Evolutionary conservation across 768 basidiomycete species (phyloP).

Genomic region (Lactifluus echinatus): DNA sequence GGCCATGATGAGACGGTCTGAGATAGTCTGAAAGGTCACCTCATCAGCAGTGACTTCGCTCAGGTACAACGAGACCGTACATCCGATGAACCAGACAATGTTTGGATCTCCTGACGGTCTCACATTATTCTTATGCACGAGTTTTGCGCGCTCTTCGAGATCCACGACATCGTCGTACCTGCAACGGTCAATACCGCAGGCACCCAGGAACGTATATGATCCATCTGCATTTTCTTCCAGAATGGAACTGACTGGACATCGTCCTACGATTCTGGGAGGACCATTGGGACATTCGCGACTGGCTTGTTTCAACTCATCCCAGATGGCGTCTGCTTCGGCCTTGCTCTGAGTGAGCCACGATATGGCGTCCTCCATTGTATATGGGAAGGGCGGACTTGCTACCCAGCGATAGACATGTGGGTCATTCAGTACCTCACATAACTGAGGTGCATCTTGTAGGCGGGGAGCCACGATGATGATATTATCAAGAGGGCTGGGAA

Average conservation of each 20-base stretch:
- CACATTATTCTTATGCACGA: constrained; percentile 34
- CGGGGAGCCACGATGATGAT: constrained; percentile 57
- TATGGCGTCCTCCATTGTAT: constrained; percentile 34
- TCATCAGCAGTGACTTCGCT: background rate
- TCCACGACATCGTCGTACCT: constrained; percentile 30
- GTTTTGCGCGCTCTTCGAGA: constrained; percentile 29
- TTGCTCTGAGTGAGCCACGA: constrained; percentile 29
- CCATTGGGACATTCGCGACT: constrained; percentile 28
- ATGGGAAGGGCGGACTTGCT: constrained; percentile 45
- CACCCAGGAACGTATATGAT: constrained; percentile 44
- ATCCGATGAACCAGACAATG: constrained; percentile 54
- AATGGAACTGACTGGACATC: constrained; percentile 10
- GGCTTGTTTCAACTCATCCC: constrained; percentile 22
- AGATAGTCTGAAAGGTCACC: constrained; percentile 43
- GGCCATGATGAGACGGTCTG: constrained; percentile 50
- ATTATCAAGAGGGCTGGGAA: constrained; percentile 40
- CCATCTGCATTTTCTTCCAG: constrained; percentile 31
- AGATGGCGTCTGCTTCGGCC: constrained; percentile 21
- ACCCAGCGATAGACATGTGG: constrained; percentile 38
- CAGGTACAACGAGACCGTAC: constrained; percentile 29
- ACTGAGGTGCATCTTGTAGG: constrained; percentile 31
- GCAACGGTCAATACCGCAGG: constrained; percentile 32
- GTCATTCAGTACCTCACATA: constrained; percentile 42
- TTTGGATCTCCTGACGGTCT: constrained; percentile 41
- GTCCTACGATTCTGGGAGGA: constrained; percentile 1